Evolutionary conservation across 768 basidiomycete species (phyloP).

Genomic region (Leucosporidium scottii): DNA sequence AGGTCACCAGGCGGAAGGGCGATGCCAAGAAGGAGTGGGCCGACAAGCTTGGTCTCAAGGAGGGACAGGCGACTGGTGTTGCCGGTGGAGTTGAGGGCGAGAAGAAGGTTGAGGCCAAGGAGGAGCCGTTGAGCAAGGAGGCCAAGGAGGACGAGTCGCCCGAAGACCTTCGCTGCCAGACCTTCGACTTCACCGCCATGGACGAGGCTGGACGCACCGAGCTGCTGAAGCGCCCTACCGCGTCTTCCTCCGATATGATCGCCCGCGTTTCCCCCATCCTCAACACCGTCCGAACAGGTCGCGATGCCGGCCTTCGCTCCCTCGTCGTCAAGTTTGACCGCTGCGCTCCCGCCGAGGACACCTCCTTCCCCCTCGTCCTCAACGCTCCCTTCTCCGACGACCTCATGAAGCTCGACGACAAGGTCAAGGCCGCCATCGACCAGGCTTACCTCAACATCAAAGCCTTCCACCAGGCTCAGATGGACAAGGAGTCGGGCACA

Average conservation of each 20-base stretch:
- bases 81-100: not conserved
- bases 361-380: constrained; percentile 45
- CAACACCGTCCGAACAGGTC: constrained; percentile 69
- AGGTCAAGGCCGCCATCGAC: constrained; percentile 75
- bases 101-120: not conserved
- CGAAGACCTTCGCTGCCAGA: constrained; percentile 20
- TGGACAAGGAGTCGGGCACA: constrained; percentile 51
- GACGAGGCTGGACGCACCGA: not conserved
- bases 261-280: constrained; percentile 90
- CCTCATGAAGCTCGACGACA: constrained; percentile 54
- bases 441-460: constrained; percentile 82
- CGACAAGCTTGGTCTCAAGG: constrained; percentile 30
- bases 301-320: constrained; percentile 78
- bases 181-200: constrained; percentile 15
- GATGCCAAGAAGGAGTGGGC: constrained; percentile 75
- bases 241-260: constrained; percentile 81
- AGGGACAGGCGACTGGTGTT: constrained; percentile 23
- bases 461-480: constrained; percentile 81
- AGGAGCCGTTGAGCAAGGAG: not conserved
- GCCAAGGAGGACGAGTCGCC: not conserved
- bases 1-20: constrained; percentile 76
- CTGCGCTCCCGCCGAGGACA: constrained; percentile 59
- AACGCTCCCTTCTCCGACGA: constrained; percentile 65
- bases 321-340: constrained; percentile 92
- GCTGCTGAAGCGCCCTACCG: constrained; percentile 60